Conservation (phyloP, 2,329 filamentous ascomycete species). For the Hypoxylon sp. region DNA sequence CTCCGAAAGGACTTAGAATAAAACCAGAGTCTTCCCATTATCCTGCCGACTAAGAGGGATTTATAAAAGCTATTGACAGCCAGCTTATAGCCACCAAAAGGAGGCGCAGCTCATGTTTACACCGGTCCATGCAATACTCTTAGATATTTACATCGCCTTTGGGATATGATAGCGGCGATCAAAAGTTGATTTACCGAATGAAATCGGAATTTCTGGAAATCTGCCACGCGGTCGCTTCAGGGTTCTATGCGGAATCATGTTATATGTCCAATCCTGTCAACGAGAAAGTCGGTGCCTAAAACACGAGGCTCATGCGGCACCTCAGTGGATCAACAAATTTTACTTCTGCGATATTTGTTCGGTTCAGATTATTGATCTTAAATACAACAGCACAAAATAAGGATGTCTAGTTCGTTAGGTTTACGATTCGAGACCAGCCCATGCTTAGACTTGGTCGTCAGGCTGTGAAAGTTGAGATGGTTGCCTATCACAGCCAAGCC, state of each 20-base stretch:
- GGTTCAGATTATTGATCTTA: neutral
- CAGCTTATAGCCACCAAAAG: neutral
- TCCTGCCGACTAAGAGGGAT: neutral
- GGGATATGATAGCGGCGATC: neutral
- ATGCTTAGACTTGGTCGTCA: neutral
- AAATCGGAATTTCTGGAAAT: neutral
- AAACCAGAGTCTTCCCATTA: neutral
- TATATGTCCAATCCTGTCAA: neutral
- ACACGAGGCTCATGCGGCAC: neutral
- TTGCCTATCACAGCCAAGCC: neutral
- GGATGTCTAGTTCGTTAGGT: neutral
- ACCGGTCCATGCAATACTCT: neutral
- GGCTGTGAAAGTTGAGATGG: neutral
- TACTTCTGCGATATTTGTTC: neutral
- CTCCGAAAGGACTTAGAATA: neutral
- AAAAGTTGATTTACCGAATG: neutral
- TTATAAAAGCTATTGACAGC: neutral
- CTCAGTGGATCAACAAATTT: neutral
- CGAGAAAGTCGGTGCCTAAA: neutral
- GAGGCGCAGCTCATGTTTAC: neutral
- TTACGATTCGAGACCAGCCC: neutral
- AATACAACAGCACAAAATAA: neutral
- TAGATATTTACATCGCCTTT: neutral
- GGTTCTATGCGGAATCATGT: neutral
- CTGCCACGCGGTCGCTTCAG: neutral